Percentiles rank a stretch among this genome's conserved stretches.
Conservation (phyloP, 768 basidiomycete species). For the Auricularia sp. region DNA sequence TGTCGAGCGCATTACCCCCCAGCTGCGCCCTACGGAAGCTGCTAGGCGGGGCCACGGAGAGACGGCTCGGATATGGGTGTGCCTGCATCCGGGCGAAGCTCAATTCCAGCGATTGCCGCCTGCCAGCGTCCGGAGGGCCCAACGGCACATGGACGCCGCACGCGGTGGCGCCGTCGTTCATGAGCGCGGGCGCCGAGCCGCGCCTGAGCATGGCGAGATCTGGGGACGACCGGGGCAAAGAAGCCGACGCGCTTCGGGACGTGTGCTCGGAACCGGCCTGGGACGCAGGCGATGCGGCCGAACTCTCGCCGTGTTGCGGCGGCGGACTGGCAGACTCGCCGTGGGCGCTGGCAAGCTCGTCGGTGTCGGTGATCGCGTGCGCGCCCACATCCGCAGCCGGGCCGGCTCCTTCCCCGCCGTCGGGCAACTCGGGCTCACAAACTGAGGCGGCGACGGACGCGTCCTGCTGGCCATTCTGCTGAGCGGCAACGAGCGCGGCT, state of each 20-base stretch:
- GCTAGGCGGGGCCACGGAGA: background rate
- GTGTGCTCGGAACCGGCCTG: background rate
- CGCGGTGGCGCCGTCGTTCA: background rate
- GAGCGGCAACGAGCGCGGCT: constrained; percentile 10
- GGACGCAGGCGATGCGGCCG: background rate
- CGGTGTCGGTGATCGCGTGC: background rate
- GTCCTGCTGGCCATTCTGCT: background rate
- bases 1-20: background rate
- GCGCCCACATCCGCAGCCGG: no score
- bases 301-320: background rate
- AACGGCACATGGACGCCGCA: background rate
- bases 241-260: background rate
- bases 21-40: constrained; percentile 1
- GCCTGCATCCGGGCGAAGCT: background rate
- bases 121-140: background rate
- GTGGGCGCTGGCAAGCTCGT: background rate
- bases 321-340: background rate
- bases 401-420: background rate
- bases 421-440: background rate
- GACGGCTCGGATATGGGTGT: background rate
- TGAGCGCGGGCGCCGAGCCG: constrained; percentile 6
- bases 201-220: constrained; percentile 7
- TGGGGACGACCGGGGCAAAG: constrained; percentile 1
- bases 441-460: background rate
- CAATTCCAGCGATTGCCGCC: background rate